Conservation (phyloP, 2,329 filamentous ascomycete genomes). For the Trichoderma gracile region DNA sequence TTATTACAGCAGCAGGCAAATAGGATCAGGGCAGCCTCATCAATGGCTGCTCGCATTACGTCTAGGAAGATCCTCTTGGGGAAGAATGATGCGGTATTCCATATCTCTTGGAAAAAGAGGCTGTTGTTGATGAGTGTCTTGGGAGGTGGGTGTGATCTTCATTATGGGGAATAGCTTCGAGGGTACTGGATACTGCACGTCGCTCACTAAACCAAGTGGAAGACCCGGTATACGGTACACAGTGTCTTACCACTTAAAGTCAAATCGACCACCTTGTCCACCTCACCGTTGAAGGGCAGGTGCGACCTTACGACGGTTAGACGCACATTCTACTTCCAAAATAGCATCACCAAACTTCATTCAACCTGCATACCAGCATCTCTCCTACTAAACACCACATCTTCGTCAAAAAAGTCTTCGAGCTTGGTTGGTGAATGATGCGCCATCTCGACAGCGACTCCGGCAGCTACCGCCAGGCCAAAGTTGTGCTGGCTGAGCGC, state of each 20-base stretch:
- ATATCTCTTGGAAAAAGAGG: too few relatives aligned
- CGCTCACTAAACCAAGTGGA: too few relatives aligned
- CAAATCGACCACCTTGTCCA: too few relatives aligned
- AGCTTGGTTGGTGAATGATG: background rate
- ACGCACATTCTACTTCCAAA: too few relatives aligned
- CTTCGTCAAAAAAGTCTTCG: background rate
- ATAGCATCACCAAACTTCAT: background rate
- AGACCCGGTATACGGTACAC: too few relatives aligned
- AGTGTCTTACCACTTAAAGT: too few relatives aligned
- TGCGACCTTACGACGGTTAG: too few relatives aligned
- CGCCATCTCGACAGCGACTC: background rate
- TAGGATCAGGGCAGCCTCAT: background rate
- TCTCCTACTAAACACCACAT: background rate
- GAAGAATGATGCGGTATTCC: background rate
- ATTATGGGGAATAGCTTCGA: too few relatives aligned
- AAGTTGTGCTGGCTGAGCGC: background rate
- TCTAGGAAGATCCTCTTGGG: background rate
- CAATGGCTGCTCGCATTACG: background rate
- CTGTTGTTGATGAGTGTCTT: too few relatives aligned
- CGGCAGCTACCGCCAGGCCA: slow-evolving; percentile 9
- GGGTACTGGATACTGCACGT: too few relatives aligned
- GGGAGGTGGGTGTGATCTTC: too few relatives aligned
- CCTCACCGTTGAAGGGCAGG: too few relatives aligned
- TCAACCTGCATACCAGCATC: background rate
- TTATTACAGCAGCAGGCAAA: background rate